Base-by-base conservation (phyloP, 495 filamentous ascomycete species). In the Hyaloscypha finlandica region DNA sequence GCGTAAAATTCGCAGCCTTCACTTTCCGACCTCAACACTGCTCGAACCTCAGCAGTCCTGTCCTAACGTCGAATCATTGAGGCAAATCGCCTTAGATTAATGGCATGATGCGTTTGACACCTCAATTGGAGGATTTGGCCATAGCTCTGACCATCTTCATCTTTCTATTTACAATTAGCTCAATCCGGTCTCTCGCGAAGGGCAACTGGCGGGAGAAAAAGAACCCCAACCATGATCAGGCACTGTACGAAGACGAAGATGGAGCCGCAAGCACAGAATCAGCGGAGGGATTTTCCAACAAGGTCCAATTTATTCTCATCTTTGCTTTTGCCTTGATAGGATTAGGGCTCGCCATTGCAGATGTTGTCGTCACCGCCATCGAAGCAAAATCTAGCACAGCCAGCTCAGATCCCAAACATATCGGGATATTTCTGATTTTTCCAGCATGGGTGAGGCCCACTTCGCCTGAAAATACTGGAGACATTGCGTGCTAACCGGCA, bases 231-330 rank as follows among this genome's bases (percentile, higher is more conserved):
- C 59, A 8, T 60, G 29, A 60, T 39, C 20, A 42, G 32, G 31
- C 35, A 11, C 53, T 59, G 11, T 90, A 89, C 65, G 79, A 86
- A 71, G 87, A 90, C 74, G 77, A 79, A 65, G 88, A 90, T 72
- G 87, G 87, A 56, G 75, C 76, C 66, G 85, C 86, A 52, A 87
- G 81, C 2, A 75, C 77, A 56, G 83, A 87, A 65, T 81, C 84
- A 12, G 66, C 83, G 69, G 78, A 80, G 30, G 75, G 75, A 37
- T 88, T 82, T 70, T 85, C 83, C 33, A 75, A 77, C 45, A 80
- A 74, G 65, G 30, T 79, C 6, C 80, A 75, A 25, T 30, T 76
- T 22, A 72, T 86, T 55, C 59, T 84, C 29, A 12, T 78, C 31
- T 77, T 77, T 60, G 77, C 19, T 19, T 8, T 59, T 22, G 29